Evolutionary conservation across 1,284 basidiomycete species (phyloP), one percentile per base, ranked within the genome.

Genomic region (Violaceomyces palustris): DNA sequence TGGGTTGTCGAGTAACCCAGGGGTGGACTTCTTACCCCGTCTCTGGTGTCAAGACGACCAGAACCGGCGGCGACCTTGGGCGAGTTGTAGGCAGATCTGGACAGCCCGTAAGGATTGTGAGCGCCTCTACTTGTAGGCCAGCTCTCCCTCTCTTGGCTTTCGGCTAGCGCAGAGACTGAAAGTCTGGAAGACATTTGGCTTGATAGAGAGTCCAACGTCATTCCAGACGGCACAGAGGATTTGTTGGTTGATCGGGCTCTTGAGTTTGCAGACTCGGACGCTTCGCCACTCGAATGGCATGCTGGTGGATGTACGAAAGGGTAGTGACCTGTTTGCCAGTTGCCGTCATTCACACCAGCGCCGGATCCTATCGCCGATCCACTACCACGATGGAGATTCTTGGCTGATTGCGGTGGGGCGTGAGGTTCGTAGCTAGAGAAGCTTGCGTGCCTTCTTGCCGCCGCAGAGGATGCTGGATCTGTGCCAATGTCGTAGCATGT

Each of bases 81-180:
- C n/a, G n/a, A n/a, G n/a, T n/a, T n/a, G n/a, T n/a, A n/a, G n/a
- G n/a, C n/a, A n/a, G n/a, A n/a, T n/a, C n/a, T n/a, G n/a, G 39
- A 36, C 46, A 49, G n/a, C 31, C 38, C 15, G 19, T 17, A 15
- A 43, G 32, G 9, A 12, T 40, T 28, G 28, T 28, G 27, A 23
- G 38, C 27, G 32, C 2, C 33, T 32, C 60, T 43, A 35, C 55
- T 60, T 18, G 47, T 55, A 6, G 62, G 62, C 62, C 62, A 65
- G 33, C 48, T 55, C 29, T 65, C 62, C 18, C 62, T 43, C 45
- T 65, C 62, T 28, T 48, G 39, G 5, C 35, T 25, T 17, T 62
- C 61, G 17, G 49, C 52, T 11, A 39, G 31, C 12, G 39, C 42
- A 18, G 54, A 45, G 9, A 29, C 31, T 2, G 54, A 52, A 5